Conservation (phyloP, 1,139 yeast species). For the Saccharomycopsis phalli region DNA sequence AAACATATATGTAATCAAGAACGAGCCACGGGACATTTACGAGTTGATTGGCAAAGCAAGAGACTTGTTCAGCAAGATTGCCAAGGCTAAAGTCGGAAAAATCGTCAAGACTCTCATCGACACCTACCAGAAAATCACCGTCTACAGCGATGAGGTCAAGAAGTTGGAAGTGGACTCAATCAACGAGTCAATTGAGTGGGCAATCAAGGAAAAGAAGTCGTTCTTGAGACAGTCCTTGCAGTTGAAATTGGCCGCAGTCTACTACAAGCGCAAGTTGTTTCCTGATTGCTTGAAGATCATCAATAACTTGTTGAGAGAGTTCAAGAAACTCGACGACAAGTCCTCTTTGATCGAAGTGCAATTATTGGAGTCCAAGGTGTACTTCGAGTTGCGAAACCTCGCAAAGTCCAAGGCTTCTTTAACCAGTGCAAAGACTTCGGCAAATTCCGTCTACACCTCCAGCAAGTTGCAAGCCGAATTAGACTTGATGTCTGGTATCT, state of each 20-base stretch:
- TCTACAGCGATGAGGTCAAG: slow-evolving; percentile 40
- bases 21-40: slow-evolving; percentile 44
- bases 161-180: slow-evolving; percentile 51
- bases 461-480: slow-evolving; percentile 91
- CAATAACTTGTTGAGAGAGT: slow-evolving; percentile 65
- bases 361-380: slow-evolving; percentile 80
- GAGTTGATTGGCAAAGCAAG: slow-evolving; percentile 64
- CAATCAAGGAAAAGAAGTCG: slow-evolving; percentile 70
- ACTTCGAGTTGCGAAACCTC: slow-evolving; percentile 83
- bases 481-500: slow-evolving; percentile 90
- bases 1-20: slow-evolving; percentile 39
- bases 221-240: slow-evolving; percentile 85
- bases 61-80: slow-evolving; percentile 58
- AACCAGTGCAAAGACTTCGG: slow-evolving; percentile 93
- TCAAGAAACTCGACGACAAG: slow-evolving; percentile 91
- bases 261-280: slow-evolving; percentile 54
- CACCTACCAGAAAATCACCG: slow-evolving; percentile 59
- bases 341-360: slow-evolving; percentile 93
- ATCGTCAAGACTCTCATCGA: slow-evolving; percentile 74
- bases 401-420: slow-evolving; percentile 91
- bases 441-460: slow-evolving; percentile 92
- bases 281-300: slow-evolving; percentile 68
- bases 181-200: slow-evolving; percentile 81
- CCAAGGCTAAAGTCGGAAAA: slow-evolving; percentile 93
- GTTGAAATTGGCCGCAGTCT: slow-evolving; percentile 70